A percentile compares a stretch with the other conserved stretches of the same genome.
These are phyloP conservation scores for Arxiozyma heterogenica DNA, from an alignment of 1,139 yeast genomes.

Conservation along the genomic window DNA sequence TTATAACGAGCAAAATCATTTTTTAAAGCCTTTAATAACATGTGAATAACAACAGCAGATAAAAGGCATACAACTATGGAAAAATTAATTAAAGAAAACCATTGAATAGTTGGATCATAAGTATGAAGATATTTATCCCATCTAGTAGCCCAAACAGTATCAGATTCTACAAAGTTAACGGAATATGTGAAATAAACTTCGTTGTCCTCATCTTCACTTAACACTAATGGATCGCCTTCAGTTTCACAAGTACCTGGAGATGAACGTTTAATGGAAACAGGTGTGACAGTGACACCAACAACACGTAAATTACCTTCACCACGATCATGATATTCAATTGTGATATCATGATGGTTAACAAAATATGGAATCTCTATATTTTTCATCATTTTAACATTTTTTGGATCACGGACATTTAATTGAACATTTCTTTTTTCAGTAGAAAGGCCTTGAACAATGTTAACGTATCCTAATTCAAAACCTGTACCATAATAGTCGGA, in stretches of 20 bases:
- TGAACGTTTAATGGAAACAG: conserved; percentile 51
- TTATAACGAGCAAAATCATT: conserved; percentile 83
- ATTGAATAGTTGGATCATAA: conserved; percentile 85
- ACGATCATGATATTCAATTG: conserved; percentile 74
- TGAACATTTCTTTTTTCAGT: conserved; percentile 8
- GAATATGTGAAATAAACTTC: conserved; percentile 52
- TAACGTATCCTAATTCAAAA: conserved; percentile 67
- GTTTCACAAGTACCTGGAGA: conserved; percentile 32
- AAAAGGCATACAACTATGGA: conserved; percentile 70
- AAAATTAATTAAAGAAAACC: conserved; percentile 87
- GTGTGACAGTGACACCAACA: conserved; percentile 78
- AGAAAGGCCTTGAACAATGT: conserved; percentile 20
- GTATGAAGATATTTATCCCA: conserved; percentile 96
- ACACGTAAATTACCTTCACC: conserved; percentile 65
- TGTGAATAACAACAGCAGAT: conserved; percentile 71
- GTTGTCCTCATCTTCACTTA: conserved; percentile 35
- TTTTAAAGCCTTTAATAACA: conserved; percentile 69
- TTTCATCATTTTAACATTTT: conserved; percentile 13
- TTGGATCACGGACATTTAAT: conserved; percentile 13
- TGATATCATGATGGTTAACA: conserved; percentile 71
- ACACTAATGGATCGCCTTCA: conserved; percentile 36
- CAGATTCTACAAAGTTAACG: conserved; percentile 55
- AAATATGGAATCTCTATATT: conserved; percentile 39
- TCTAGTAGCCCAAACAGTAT: conserved; percentile 92
- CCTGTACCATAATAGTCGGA: conserved; percentile 68